Base-by-base conservation (phyloP, 2,329 filamentous ascomycete genomes). In the Penicillium sp. region DNA sequence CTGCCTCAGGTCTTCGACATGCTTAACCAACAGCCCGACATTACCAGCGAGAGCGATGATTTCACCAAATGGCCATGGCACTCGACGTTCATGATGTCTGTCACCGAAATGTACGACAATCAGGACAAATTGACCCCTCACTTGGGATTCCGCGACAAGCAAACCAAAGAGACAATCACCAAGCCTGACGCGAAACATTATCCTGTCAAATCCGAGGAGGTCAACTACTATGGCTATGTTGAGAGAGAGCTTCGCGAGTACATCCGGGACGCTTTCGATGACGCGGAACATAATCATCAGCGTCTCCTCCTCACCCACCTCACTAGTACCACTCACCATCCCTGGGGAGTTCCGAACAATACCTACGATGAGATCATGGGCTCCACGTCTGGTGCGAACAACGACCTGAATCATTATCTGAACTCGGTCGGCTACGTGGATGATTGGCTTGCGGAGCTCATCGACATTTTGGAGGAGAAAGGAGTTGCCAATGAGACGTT, bases 1-100 rank as follows among this genome's bases (percentile, higher is more conserved):
- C 49, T 77, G 41, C 68, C 75, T 0, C 74, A 69, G 9, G 55
- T 68, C 5, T 55, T 67, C 25, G 52, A 60, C 9, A 59, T 58
- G 2, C 42, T 68, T 6, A 62, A 55, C 41, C 50, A 58, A 10
- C 62, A 63, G 42, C 40, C 46, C 1, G 61, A 62, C 35, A 56
- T 55, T 29, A 60, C 48, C 8, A 58, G 53, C 11, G 40, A 58
- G 29, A 57, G 61, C 0, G 52, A 63, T 4, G 57, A 66, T 31
- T 66, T 63, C 33, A 61, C 54, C 16, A 53, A 56, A n/a, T 67
- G 64, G 63, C 65, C 64, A 11, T 69, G 65, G 65, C 60, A 64
- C 19, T 62, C 65, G 1, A 54, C 55, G 13, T 69, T 63, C 54
- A 67, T 68, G 64, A 66, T 68, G 51, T 63, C 65, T 7, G 62